A percentile compares a stretch with the other conserved stretches of the same genome.
These are phyloP conservation scores for Talaromyces nanjingensis DNA, from an alignment of 495 filamentous ascomycete genomes.

Conservation along the genomic window DNA sequence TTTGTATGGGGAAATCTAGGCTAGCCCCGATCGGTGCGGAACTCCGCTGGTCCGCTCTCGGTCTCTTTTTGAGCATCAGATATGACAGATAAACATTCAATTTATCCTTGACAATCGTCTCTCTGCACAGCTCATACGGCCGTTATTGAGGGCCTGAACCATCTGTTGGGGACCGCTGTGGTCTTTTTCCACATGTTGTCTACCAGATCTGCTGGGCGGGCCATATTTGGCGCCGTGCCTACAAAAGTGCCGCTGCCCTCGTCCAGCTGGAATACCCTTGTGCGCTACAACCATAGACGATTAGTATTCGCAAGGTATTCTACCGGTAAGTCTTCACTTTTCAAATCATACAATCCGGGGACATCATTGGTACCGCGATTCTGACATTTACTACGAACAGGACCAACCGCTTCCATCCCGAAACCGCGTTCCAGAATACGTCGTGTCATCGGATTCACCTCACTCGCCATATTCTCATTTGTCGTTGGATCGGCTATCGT, in stretches of 20 bases:
- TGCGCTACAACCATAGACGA: background rate
- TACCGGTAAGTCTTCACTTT: background rate
- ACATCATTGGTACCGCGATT: background rate
- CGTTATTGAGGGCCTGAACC: background rate
- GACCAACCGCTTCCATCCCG: background rate
- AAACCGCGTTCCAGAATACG: slow-evolving; percentile 26
- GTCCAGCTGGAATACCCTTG: background rate
- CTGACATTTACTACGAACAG: background rate
- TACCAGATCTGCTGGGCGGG: slow-evolving; percentile 5
- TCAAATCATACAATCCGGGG: background rate
- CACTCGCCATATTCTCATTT: slow-evolving; percentile 32
- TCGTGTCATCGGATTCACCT: slow-evolving; percentile 31
- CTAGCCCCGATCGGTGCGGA: background rate
- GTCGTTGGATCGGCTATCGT: slow-evolving; percentile 23
- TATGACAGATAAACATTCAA: background rate
- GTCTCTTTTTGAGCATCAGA: background rate
- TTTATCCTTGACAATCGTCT: background rate
- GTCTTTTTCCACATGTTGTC: background rate
- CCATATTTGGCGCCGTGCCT: background rate
- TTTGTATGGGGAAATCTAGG: background rate
- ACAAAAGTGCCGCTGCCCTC: background rate
- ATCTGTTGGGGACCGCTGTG: background rate
- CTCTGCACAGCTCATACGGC: background rate
- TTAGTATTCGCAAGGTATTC: background rate
- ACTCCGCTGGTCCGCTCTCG: background rate